A percentile compares a stretch with the other conserved stretches of the same genome.
Conservation (phyloP, 176 grass and related monocot species). For the Aegilops longissima region DNA sequence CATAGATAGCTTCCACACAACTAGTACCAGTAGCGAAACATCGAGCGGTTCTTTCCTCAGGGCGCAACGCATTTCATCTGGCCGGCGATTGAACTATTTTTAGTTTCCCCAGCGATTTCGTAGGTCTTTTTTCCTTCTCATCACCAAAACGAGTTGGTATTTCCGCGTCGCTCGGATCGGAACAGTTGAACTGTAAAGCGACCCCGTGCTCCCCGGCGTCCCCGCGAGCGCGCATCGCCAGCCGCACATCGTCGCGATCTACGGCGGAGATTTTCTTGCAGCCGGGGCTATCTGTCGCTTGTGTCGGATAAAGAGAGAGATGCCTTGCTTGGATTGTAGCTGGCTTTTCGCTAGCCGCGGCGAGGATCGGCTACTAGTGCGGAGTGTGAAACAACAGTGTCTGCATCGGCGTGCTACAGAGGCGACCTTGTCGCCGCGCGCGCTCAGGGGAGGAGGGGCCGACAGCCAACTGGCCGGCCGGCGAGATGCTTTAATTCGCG, state of each 20-base stretch:
- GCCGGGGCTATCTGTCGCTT: constrained; percentile 10
- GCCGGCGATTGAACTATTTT: neutral
- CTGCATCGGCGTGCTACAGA: constrained; percentile 40
- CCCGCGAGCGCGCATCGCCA: neutral
- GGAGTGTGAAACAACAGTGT: constrained; percentile 21
- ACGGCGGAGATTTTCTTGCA: constrained; percentile 19
- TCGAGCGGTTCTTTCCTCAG: neutral
- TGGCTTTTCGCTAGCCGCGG: constrained; percentile 3
- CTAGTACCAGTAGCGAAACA: too few relatives aligned
- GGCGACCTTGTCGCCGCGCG: constrained; percentile 14
- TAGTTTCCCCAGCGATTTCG: neutral
- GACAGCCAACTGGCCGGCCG: neutral
- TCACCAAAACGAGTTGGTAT: neutral
- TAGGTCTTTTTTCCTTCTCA: neutral
- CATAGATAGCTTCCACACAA: neutral
- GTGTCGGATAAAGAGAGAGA: constrained; percentile 46
- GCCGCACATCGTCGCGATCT: constrained; percentile 30
- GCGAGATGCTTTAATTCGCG: neutral
- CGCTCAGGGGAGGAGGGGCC: neutral
- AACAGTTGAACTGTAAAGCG: constrained; percentile 48
- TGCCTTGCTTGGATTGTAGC: constrained; percentile 37
- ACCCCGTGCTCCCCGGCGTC: neutral
- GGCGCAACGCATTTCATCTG: neutral
- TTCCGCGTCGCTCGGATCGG: constrained; percentile 43
- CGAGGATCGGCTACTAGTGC: neutral